A percentile compares a stretch with the other conserved stretches of the same genome.
Conservation (phyloP, 2,329 filamentous ascomycete species). For the Aspergillus chevalieri region DNA sequence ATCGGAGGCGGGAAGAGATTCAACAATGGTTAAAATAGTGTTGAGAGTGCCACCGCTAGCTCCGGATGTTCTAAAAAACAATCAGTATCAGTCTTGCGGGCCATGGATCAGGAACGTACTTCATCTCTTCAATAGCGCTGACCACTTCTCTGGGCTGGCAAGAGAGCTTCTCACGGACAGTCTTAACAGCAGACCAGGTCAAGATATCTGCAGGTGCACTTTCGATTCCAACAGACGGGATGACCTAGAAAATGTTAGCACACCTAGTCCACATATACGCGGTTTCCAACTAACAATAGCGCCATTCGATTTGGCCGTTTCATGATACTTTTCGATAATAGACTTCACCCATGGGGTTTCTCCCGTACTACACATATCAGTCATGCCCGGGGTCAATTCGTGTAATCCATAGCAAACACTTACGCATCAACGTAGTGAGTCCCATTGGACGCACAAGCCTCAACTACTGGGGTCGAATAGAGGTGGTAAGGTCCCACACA, state of each 20-base stretch:
- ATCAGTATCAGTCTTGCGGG: neutral
- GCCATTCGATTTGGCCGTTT: conserved; percentile 52
- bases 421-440: conserved; percentile 63
- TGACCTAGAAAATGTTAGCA: conserved; percentile 37
- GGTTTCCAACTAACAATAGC: conserved; percentile 48
- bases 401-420: conserved; percentile 9
- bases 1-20: conserved; percentile 40
- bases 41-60: conserved; percentile 58
- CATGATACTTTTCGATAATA: conserved; percentile 57
- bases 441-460: conserved; percentile 58
- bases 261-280: neutral
- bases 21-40: conserved; percentile 57
- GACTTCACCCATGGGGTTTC: conserved; percentile 59
- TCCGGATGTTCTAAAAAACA: conserved; percentile 29
- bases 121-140: conserved; percentile 49
- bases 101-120: conserved; percentile 24
- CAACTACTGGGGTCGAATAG: conserved; percentile 59
- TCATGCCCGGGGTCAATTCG: neutral
- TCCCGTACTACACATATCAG: conserved; percentile 44
- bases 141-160: conserved; percentile 48
- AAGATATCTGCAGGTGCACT: conserved; percentile 55
- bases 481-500: conserved; percentile 59
- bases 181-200: conserved; percentile 48
- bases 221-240: conserved; percentile 57
- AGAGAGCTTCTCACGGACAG: conserved; percentile 47